Evolutionary conservation across 163 green algal genomes (phyloP).

Genomic region (Dunaliella salina): DNA sequence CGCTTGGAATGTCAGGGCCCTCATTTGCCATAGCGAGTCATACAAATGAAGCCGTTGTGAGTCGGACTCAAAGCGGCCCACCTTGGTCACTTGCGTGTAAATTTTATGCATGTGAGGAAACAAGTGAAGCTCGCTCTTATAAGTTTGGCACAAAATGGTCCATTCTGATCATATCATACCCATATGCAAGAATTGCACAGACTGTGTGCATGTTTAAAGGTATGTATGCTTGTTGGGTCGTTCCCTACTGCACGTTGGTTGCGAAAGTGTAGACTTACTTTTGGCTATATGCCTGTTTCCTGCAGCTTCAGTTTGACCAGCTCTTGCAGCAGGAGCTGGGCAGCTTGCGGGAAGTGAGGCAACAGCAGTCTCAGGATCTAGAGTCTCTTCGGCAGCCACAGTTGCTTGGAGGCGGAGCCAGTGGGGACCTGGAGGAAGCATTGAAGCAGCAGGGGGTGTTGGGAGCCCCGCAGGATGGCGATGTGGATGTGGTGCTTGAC

Average conservation of each 20-base stretch:
- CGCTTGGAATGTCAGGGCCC: too few relatives aligned
- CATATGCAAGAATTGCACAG: conserved; percentile 6
- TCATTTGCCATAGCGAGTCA: too few relatives aligned
- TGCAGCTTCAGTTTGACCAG: conserved; percentile 6
- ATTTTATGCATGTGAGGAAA: too few relatives aligned
- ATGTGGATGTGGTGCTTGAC: conserved; percentile 50
- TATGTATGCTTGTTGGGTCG: neutral
- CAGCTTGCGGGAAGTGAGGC: conserved; percentile 30
- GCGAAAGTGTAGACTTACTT: too few relatives aligned
- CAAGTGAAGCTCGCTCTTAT: neutral
- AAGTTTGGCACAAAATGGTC: neutral
- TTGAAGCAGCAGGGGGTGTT: neutral
- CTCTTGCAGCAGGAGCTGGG: conserved; percentile 10
- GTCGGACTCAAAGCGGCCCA: too few relatives aligned
- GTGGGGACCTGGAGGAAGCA: neutral
- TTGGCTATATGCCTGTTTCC: too few relatives aligned
- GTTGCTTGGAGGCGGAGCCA: neutral
- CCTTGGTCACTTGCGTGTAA: too few relatives aligned
- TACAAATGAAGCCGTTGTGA: too few relatives aligned
- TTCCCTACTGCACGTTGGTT: neutral
- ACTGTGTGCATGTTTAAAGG: neutral
- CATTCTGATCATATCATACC: neutral
- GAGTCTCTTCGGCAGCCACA: neutral
- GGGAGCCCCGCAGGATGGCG: neutral
- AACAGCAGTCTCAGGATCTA: neutral